These are phyloP conservation scores for Boletus speciosus DNA, from an alignment of 768 basidiomycete genomes.

Conservation along the genomic window DNA sequence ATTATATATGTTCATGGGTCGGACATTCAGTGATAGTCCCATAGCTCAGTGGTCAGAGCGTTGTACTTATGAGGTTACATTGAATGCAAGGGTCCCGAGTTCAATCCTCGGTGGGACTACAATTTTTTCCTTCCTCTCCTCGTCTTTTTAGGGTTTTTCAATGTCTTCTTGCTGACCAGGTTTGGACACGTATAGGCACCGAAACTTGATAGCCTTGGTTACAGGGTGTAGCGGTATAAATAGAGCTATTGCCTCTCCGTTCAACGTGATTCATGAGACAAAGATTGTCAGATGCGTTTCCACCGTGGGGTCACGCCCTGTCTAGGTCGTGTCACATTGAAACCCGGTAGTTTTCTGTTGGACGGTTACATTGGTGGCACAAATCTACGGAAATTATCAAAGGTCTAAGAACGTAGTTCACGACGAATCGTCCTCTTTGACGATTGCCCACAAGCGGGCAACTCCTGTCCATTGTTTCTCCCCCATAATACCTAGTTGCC, in stretches of 20 bases:
- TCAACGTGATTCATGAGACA: neutral
- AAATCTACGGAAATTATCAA: neutral
- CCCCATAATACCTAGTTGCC: constrained; percentile 19
- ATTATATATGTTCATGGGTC: neutral
- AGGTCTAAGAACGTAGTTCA: neutral
- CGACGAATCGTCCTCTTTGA: constrained; percentile 10
- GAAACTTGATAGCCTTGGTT: neutral
- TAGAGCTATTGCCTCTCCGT: neutral
- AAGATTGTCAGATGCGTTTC: neutral
- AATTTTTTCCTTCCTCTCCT: constrained; percentile 24
- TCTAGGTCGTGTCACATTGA: neutral
- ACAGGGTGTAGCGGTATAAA: neutral
- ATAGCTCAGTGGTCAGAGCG: constrained; percentile 63
- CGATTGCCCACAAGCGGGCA: constrained; percentile 14
- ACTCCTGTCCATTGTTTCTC: constrained; percentile 21
- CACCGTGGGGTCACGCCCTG: too few species aligned
- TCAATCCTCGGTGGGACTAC: constrained; percentile 61
- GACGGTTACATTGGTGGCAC: neutral
- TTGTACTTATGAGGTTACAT: constrained; percentile 58
- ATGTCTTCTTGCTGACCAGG: neutral
- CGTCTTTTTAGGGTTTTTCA: neutral
- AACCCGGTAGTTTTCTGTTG: neutral
- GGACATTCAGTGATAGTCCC: constrained; percentile 32
- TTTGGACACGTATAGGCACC: neutral
- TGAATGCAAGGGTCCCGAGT: constrained; percentile 60